These are phyloP conservation scores for Colletotrichum musae DNA, from an alignment of 2,329 filamentous ascomycete species.

Conservation along the genomic window DNA sequence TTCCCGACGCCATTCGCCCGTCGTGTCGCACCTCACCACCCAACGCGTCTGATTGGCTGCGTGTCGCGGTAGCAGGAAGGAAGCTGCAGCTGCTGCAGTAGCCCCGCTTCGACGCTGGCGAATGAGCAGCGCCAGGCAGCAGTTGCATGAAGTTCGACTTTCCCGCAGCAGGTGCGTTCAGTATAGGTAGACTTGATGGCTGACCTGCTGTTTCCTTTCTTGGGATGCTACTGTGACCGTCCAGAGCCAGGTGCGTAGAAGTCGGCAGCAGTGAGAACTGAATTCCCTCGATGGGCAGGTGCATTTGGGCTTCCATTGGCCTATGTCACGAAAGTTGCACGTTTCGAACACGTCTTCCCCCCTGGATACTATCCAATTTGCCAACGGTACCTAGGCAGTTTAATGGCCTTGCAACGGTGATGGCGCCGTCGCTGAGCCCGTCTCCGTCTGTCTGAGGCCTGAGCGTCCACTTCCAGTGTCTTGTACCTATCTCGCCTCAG, in stretches of 20 bases:
- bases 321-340: conserved; percentile 28
- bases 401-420: background rate
- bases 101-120: conserved; percentile 14
- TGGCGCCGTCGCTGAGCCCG: background rate
- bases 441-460: background rate
- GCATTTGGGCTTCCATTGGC: conserved; percentile 6
- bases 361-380: background rate
- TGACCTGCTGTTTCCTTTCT: too few relatives aligned
- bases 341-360: conserved; percentile 33
- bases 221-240: too few relatives aligned
- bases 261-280: too few relatives aligned
- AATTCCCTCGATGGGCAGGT: too few relatives aligned
- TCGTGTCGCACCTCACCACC: background rate
- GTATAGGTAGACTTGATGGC: too few relatives aligned
- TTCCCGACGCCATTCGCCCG: background rate
- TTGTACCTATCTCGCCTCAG: too few relatives aligned
- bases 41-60: conserved; percentile 35
- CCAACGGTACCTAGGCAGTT: background rate
- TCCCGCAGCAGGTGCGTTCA: conserved; percentile 1
- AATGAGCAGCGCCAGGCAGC: conserved; percentile 18
- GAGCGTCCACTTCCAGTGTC: background rate
- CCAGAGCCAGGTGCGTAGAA: too few relatives aligned
- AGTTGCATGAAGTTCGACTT: conserved; percentile 25
- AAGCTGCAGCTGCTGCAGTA: conserved; percentile 39
- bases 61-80: conserved; percentile 19